These are phyloP conservation scores for Somion occarium DNA, from an alignment of 1,284 basidiomycete species.

Conservation along the genomic window DNA sequence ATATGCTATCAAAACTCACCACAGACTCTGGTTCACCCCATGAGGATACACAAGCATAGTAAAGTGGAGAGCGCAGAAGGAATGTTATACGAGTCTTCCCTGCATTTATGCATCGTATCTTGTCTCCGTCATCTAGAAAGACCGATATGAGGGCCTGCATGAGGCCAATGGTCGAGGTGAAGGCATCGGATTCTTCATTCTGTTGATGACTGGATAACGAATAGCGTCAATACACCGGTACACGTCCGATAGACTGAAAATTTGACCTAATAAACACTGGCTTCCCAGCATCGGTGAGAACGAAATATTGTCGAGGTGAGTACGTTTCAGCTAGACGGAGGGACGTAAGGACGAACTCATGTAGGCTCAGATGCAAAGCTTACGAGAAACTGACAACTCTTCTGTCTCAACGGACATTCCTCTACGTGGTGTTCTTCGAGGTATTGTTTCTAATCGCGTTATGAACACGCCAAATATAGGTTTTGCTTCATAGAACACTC, in stretches of 20 bases:
- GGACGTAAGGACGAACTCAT: neutral
- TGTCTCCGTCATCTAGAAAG: conserved; percentile 82
- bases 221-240: neutral
- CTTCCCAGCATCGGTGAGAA: conserved; percentile 93
- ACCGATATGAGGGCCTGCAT: conserved; percentile 95
- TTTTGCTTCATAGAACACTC: neutral
- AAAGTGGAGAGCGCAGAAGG: conserved; percentile 80
- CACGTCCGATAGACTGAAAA: neutral
- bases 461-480: neutral
- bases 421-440: conserved; percentile 17
- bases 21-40: conserved; percentile 94
- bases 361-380: neutral
- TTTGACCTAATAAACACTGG: conserved; percentile 83
- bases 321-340: conserved; percentile 34
- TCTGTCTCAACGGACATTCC: conserved; percentile 22
- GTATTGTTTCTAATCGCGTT: conserved; percentile 11
- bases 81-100: conserved; percentile 81
- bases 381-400: conserved; percentile 27
- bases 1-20: conserved; percentile 47
- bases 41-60: conserved; percentile 85
- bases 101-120: conserved; percentile 74
- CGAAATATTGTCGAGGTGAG: conserved; percentile 78
- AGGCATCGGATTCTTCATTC: conserved; percentile 51
- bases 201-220: conserved; percentile 54
- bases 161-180: conserved; percentile 83